These are phyloP conservation scores for Epichloe elymi DNA, from an alignment of 2,329 filamentous ascomycete species.

Conservation along the genomic window DNA sequence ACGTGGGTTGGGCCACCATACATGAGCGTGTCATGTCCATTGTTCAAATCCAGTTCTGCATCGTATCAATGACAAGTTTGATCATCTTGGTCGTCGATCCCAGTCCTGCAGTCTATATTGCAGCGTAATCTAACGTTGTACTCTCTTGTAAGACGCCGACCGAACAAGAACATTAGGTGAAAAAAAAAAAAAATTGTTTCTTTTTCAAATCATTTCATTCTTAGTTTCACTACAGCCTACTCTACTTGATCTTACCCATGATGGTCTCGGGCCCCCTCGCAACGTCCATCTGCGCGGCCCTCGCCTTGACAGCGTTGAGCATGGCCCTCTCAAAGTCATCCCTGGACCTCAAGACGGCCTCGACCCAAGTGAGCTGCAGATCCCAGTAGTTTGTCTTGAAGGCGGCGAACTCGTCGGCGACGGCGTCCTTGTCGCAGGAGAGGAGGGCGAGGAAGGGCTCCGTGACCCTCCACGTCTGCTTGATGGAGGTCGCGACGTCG, in stretches of 20 bases:
- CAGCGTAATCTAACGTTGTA: no score
- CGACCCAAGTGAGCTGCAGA: conserved; percentile 88
- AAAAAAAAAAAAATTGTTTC: not conserved
- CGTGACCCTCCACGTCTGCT: conserved; percentile 84
- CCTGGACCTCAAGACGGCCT: conserved; percentile 70
- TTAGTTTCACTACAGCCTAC: conserved; percentile 23
- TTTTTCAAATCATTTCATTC: not conserved
- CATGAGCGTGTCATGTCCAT: no score
- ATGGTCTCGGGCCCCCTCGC: conserved; percentile 84
- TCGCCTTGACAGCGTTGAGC: conserved; percentile 76
- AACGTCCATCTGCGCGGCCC: conserved; percentile 74
- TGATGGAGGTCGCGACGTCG: conserved; percentile 61
- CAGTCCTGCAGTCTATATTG: no score
- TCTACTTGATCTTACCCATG: conserved; percentile 84
- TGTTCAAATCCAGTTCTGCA: no score
- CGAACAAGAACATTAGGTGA: not conserved
- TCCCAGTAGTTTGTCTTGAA: conserved; percentile 91
- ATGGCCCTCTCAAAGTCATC: conserved; percentile 92
- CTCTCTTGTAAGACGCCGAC: no score
- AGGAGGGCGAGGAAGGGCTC: conserved; percentile 72
- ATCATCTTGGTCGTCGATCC: no score
- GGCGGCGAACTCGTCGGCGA: conserved; percentile 65
- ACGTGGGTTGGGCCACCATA: no score
- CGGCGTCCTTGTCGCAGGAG: conserved; percentile 56
- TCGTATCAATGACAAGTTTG: no score